Evolutionary conservation across 2,329 filamentous ascomycete species (phyloP), one percentile per base, ranked within the genome.

Genomic region (Penicillium sp.): DNA sequence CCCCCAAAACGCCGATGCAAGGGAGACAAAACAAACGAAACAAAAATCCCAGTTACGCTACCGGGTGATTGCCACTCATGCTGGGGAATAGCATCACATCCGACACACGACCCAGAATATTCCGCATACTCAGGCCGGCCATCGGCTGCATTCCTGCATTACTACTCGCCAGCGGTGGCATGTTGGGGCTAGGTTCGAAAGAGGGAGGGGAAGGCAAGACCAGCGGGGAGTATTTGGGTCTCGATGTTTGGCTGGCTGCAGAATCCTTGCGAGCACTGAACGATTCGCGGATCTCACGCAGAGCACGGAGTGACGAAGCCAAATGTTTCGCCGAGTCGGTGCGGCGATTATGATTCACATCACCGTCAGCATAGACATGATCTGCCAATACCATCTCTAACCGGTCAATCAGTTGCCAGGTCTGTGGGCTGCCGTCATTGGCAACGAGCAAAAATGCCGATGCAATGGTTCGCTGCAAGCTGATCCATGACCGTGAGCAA

Each of bases 401-500:
- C 23, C 61, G 62, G 41, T 65, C 61, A 16, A 71, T 64, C 27
- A 72, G 59, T n/a, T 60, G 56, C 62, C 62, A 53, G 8, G 64
- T 68, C 36, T 58, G 63, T 0, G 59, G 51, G 30, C 67, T 61
- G 32, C 70, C 64, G 11, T 67, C 66, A 49, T 70, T 65, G 6
- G 65, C 61, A 35, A 70, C 61, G 6, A 76, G 63, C 23, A 76
- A 57, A 47, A 76, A 76, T 0, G 74, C 73, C 6, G 72, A 74
- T 6, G 73, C 74, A 44, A 76, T 72, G 2, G 69, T 69, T 30
- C 74, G 66, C 56, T 76, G 74, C 36, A 75, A 63, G 43, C 70
- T 74, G 47, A 75, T 73, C 74, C 74, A 76, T 8, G 70, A 74
- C 6, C 74, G 71, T 3, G 72, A 72, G 19, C 69, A 72, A 49